phyloP scores from a whole-genome alignment of 345 rosid species.

The Salix viminalis region DNA sequence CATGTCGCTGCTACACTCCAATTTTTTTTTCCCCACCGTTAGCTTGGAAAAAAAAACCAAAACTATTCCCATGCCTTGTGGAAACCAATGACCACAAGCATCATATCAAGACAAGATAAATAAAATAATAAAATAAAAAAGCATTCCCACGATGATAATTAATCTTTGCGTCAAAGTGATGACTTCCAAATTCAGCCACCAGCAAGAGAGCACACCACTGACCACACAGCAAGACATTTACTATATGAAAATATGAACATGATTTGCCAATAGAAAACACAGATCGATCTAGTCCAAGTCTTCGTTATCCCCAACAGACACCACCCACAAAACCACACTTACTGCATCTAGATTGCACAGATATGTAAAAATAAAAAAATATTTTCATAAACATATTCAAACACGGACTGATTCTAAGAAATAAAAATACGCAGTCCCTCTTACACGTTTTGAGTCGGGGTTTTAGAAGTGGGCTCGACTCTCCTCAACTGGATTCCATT shows the following conservation, averaged over 20 bases:
- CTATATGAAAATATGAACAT: no score
- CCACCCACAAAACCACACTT: not conserved
- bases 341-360: no score
- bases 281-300: constrained; percentile 10
- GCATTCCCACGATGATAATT: not conserved
- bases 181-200: not conserved
- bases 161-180: no score
- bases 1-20: no score
- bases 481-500: constrained; percentile 37
- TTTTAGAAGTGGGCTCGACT: constrained; percentile 28
- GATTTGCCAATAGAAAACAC: not conserved
- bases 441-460: constrained; percentile 28
- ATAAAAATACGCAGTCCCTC: not conserved
- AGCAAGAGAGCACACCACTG: not conserved
- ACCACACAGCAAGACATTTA: not conserved
- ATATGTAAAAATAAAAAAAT: not conserved
- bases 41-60: not conserved
- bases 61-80: not conserved
- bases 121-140: not conserved
- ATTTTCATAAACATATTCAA: not conserved
- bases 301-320: constrained; percentile 2
- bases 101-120: not conserved
- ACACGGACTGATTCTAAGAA: not conserved
- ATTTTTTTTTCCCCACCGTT: no score
- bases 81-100: not conserved